Evolutionary conservation across 345 rosid species (phyloP).

Genomic region (Salix dunnii): DNA sequence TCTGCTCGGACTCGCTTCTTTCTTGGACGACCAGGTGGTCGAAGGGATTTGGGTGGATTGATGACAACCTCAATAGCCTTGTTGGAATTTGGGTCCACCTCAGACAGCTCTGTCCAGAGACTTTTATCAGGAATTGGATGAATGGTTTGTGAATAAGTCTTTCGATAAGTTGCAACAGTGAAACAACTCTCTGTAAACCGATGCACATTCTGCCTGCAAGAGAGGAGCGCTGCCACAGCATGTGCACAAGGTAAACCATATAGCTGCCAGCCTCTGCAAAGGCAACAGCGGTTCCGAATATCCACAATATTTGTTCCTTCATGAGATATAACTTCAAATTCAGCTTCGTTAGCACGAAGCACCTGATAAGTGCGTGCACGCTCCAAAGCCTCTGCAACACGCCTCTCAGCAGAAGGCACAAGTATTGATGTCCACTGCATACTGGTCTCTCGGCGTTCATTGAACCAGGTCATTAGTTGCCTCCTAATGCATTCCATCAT

Average conservation of each 20-base stretch:
- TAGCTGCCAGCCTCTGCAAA: slow-evolving; percentile 95
- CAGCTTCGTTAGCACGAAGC: slow-evolving; percentile 89
- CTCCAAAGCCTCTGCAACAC: slow-evolving; percentile 84
- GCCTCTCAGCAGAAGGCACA: slow-evolving; percentile 88
- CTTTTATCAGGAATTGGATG: slow-evolving; percentile 96
- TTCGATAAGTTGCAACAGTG: slow-evolving; percentile 88
- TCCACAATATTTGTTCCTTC: slow-evolving; percentile 91
- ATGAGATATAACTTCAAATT: slow-evolving; percentile 89
- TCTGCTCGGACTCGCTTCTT: slow-evolving; percentile 92
- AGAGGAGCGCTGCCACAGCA: slow-evolving; percentile 92
- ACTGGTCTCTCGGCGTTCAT: slow-evolving; percentile 83
- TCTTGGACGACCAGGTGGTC: slow-evolving; percentile 92
- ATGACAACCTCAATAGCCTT: slow-evolving; percentile 48
- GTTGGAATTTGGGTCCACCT: slow-evolving; percentile 52
- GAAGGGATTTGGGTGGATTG: slow-evolving; percentile 81
- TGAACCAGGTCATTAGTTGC: slow-evolving; percentile 98
- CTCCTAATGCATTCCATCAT: slow-evolving; percentile 99
- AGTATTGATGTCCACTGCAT: slow-evolving; percentile 96
- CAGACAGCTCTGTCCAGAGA: slow-evolving; percentile 78
- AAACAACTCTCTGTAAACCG: slow-evolving; percentile 92
- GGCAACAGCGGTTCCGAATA: slow-evolving; percentile 87
- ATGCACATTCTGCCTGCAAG: slow-evolving; percentile 98
- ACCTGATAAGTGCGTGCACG: slow-evolving; percentile 84
- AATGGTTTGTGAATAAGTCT: slow-evolving; percentile 90
- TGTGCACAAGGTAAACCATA: slow-evolving; percentile 95